Evolutionary conservation across 352 stramenopile species (phyloP).

Genomic region (Phytophthora citrophthora): DNA sequence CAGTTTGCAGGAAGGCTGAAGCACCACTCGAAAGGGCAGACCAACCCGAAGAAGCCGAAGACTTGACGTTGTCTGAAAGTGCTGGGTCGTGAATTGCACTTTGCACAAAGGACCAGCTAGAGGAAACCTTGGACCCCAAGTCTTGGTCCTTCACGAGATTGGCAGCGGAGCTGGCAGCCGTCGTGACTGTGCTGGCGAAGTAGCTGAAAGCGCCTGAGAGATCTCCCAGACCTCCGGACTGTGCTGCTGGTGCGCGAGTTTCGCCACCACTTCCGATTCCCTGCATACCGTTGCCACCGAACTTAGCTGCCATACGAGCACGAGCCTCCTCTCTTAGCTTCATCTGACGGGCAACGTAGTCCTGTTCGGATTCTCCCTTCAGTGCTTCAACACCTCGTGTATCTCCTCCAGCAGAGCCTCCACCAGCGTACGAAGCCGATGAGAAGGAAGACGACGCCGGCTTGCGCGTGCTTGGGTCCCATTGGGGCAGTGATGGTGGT

Average conservation of each 20-base stretch:
- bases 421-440: constrained; percentile 30
- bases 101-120: constrained; percentile 79
- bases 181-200: constrained; percentile 73
- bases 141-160: constrained; percentile 82
- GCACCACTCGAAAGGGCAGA: constrained; percentile 73
- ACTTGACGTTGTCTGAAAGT: constrained; percentile 79
- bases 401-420: constrained; percentile 45
- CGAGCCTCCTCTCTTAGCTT: constrained; percentile 77
- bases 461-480: constrained; percentile 61
- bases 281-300: constrained; percentile 75
- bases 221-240: constrained; percentile 52
- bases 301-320: constrained; percentile 84
- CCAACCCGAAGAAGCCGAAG: constrained; percentile 78
- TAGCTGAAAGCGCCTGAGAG: constrained; percentile 79
- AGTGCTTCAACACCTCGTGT: constrained; percentile 79
- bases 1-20: constrained; percentile 67
- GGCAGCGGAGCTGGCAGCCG: constrained; percentile 64
- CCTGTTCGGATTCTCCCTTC: constrained; percentile 79
- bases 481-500: constrained; percentile 60
- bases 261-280: constrained; percentile 80
- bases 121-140: constrained; percentile 78
- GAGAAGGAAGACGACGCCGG: constrained; percentile 48
- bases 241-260: constrained; percentile 45
- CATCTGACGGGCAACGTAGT: constrained; percentile 80
- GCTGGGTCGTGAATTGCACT: constrained; percentile 76